A percentile compares a stretch with the other conserved stretches of the same genome.
Evolutionary conservation across 768 basidiomycete genomes (phyloP).

Genomic region (Kwoniella sp.): DNA sequence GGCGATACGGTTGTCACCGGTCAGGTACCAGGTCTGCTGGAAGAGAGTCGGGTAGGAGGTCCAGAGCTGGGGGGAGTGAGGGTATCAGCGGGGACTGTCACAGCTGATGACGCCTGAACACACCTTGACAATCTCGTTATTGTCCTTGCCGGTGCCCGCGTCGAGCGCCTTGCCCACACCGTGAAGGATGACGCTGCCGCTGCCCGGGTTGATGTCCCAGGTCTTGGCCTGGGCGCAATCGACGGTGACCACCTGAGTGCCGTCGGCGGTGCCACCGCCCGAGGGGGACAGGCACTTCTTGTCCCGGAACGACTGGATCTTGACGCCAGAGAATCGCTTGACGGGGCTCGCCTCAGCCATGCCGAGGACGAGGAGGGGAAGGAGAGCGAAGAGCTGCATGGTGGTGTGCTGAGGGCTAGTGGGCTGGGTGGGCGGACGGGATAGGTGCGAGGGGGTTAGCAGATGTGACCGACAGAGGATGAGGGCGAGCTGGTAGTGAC

Average conservation of each 20-base stretch:
- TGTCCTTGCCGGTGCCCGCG: conserved; percentile 9
- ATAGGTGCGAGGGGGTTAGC: too few species aligned
- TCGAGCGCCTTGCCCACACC: conserved; percentile 9
- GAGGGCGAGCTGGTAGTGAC: too few species aligned
- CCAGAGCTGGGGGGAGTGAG: conserved; percentile 8
- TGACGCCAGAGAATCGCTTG: conserved; percentile 12
- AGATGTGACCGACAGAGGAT: too few species aligned
- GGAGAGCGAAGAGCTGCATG: conserved; percentile 17
- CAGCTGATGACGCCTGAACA: too few species aligned
- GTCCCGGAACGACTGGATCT: conserved; percentile 15
- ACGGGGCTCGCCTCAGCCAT: not conserved
- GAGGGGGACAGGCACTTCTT: conserved; percentile 8
- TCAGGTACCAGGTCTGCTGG: conserved; percentile 36
- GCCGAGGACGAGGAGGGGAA: conserved; percentile 7
- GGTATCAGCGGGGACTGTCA: not conserved
- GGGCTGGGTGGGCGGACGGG: too few species aligned
- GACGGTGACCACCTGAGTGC: conserved; percentile 2
- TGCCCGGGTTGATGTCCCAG: conserved; percentile 22
- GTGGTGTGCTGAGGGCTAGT: not conserved
- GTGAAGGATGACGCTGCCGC: conserved; percentile 10
- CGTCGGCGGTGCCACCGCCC: conserved; percentile 1
- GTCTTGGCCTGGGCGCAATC: conserved; percentile 4
- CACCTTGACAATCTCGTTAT: conserved; percentile 22
- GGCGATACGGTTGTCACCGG: conserved; percentile 44
- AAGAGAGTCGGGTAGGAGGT: conserved; percentile 16